Percentiles rank a stretch among this genome's conserved stretches.
Evolutionary conservation across 1,284 basidiomycete species (phyloP).

Genomic region (Tremellales sp.): DNA sequence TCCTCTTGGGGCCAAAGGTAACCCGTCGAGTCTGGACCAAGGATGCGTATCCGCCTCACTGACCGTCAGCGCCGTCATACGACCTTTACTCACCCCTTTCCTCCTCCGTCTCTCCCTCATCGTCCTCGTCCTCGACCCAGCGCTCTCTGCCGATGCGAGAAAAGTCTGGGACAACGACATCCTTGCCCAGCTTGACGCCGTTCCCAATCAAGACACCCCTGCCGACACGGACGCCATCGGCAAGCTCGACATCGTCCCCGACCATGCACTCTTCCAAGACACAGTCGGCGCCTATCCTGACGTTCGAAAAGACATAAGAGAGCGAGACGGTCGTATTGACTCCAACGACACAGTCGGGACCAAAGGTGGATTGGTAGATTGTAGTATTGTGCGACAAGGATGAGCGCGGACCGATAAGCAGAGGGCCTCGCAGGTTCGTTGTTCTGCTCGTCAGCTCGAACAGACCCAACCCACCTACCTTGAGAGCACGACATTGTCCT

Average conservation of each 20-base stretch:
- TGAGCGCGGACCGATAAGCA: conserved; percentile 37
- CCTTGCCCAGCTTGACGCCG: conserved; percentile 66
- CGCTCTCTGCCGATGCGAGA: conserved; percentile 71
- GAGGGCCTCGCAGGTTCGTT: conserved; percentile 37
- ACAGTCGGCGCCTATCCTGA: conserved; percentile 70
- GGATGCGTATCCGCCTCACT: conserved; percentile 23
- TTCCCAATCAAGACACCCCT: conserved; percentile 59
- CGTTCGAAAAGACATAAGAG: conserved; percentile 79
- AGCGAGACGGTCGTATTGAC: conserved; percentile 63
- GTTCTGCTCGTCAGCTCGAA: conserved; percentile 49
- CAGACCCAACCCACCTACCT: conserved; percentile 53
- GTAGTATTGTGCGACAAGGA: conserved; percentile 37
- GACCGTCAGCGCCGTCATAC: conserved; percentile 1
- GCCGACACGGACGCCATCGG: conserved; percentile 51
- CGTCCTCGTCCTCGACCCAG: conserved; percentile 57
- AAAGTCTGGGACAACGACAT: conserved; percentile 65
- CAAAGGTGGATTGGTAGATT: conserved; percentile 61
- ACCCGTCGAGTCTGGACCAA: conserved; percentile 42
- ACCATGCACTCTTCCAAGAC: conserved; percentile 66
- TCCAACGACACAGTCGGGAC: conserved; percentile 77
- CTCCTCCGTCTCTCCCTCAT: conserved; percentile 47
- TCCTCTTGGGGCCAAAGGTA: conserved; percentile 50
- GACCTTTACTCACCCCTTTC: conserved; percentile 22
- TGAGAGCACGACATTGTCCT: conserved; percentile 67
- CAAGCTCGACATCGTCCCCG: conserved; percentile 48